A percentile compares a stretch with the other conserved stretches of the same genome.
phyloP scores from a whole-genome alignment of 2,329 filamentous ascomycete species.

The Albophoma yamanashiensis region DNA sequence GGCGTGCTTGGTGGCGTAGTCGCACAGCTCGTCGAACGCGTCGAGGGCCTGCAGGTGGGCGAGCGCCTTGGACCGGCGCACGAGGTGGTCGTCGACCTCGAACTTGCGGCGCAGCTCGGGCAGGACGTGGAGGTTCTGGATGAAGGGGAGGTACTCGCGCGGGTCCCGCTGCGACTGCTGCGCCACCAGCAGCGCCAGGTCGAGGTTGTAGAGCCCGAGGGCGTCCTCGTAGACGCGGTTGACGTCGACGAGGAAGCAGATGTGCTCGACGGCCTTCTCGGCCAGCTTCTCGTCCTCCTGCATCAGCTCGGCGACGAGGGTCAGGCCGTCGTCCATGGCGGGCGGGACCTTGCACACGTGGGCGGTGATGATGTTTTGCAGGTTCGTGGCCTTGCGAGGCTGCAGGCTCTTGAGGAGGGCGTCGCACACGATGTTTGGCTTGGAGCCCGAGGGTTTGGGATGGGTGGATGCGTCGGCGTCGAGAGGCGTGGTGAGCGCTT shows the following conservation, averaged over 20 bases:
- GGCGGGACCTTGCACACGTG: constrained; percentile 90
- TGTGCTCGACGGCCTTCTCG: constrained; percentile 87
- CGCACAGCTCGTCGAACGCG: constrained; percentile 65
- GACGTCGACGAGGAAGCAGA: constrained; percentile 92
- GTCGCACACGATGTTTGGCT: constrained; percentile 84
- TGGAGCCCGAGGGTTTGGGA: constrained; percentile 27
- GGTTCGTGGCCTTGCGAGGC: constrained; percentile 48
- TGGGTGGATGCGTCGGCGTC: constrained; percentile 6
- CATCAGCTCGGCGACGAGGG: constrained; percentile 66
- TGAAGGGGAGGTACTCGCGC: constrained; percentile 87
- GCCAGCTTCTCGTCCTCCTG: constrained; percentile 59
- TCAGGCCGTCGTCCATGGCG: constrained; percentile 75
- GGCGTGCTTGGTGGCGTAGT: constrained; percentile 67
- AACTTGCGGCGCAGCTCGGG: constrained; percentile 62
- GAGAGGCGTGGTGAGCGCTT: constrained; percentile 2
- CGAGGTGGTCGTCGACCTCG: constrained; percentile 80
- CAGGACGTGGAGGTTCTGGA: constrained; percentile 75
- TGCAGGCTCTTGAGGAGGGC: constrained; percentile 63
- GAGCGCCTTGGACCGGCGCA: constrained; percentile 66
- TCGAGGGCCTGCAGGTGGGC: constrained; percentile 62
- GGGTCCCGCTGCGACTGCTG: constrained; percentile 96
- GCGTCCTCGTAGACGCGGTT: constrained; percentile 87
- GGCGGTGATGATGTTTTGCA: constrained; percentile 90
- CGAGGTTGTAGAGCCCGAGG: constrained; percentile 82
- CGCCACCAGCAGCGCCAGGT: constrained; percentile 79